phyloP scores from a whole-genome alignment of 768 basidiomycete species.

The Pholiota conissans region DNA sequence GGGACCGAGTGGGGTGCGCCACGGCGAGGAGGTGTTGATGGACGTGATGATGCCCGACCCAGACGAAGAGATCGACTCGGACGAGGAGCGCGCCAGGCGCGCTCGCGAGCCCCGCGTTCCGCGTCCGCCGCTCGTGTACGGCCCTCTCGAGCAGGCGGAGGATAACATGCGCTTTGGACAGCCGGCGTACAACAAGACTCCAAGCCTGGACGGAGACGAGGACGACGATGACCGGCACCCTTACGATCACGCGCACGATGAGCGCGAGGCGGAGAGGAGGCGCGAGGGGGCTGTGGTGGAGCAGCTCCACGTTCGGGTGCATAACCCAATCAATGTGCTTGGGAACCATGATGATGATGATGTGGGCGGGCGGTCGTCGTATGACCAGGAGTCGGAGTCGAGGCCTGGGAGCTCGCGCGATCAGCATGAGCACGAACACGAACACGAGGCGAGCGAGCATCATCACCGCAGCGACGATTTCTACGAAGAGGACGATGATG shows the following conservation, averaged over 20 bases:
- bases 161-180: conserved; percentile 23
- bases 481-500: conserved; percentile 12
- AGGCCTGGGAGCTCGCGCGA: conserved; percentile 6
- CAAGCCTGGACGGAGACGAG: conserved; percentile 38
- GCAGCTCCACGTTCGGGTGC: background rate
- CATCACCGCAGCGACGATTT: conserved; percentile 16
- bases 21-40: background rate
- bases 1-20: background rate
- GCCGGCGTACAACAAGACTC: conserved; percentile 46
- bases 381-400: background rate
- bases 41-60: background rate
- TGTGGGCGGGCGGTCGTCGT: background rate
- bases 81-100: background rate
- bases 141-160: conserved; percentile 6
- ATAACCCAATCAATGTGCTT: background rate
- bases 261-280: background rate
- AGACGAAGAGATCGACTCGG: background rate
- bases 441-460: conserved; percentile 24
- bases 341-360: background rate
- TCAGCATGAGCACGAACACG: conserved; percentile 8
- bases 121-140: background rate
- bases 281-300: background rate
- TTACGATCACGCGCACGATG: background rate
- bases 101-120: background rate
- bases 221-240: conserved; percentile 19